Evolutionary conservation across 148 eudicot species (phyloP), one percentile per base, ranked within the genome.

Genomic region (Amaranthus hypochondriacus): DNA sequence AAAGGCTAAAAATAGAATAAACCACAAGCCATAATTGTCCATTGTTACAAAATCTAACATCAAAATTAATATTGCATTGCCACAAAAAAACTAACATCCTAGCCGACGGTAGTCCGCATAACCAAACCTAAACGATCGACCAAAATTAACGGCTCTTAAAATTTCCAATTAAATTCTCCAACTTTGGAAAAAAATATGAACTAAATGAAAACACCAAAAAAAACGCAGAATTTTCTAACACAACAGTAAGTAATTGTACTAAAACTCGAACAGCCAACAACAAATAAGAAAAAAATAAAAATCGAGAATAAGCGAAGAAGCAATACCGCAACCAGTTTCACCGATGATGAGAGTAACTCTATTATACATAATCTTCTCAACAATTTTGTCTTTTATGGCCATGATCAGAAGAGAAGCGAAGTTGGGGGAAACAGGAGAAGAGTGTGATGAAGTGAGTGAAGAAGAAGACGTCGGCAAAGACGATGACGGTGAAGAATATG

Each of bases 321-420:
- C 46, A 9, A n/a, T 84, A 94, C 98, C 98, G 73, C 98, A 94
- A 50, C 98, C 98, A 12, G 98, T 83, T 82, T 94, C 98, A 46
- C 98, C 98, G 56, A 94, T 88, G 77, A 94, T 91, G 48, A 94
- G 80, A 70, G 98, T 94, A 71, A 94, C 97, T 57, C 98, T 90
- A 88, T 94, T 94, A 78, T 91, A 90, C 76, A 71, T 70, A 50
- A 94, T 91, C 69, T 94, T 94, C 43, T 82, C 85, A 1, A 94
- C 88, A 70, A 94, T 94, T 76, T 86, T 94, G 6, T 79, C 76
- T 71, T 83, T 82, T 70, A 94, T 73, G 0, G 87, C 83, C 82
- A 58, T 75, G 1, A 94, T 83, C 48, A 97, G 97, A 57, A 94
- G 89, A 5, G 77, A 74, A 2, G 83, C 58, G 64, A 91, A 87